Evolutionary conservation across 2,329 filamentous ascomycete species (phyloP).

Genomic region (Grosmannia huntii): DNA sequence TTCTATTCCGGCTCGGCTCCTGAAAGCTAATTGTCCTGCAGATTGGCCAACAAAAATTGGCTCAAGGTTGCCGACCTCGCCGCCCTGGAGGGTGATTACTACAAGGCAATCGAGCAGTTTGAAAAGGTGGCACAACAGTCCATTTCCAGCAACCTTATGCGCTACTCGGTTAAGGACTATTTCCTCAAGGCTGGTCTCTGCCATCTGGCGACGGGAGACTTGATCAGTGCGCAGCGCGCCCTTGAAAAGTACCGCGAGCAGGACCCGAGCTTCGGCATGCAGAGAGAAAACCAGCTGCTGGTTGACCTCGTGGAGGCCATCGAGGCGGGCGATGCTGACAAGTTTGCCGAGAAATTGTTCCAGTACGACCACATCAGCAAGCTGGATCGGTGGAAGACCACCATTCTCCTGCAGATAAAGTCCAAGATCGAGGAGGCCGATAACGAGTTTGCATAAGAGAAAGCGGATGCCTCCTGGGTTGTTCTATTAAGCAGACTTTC

Average conservation of each 20-base stretch:
- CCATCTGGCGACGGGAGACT: conserved; percentile 61
- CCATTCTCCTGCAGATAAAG: conserved; percentile 71
- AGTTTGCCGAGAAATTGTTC: conserved; percentile 75
- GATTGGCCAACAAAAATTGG: conserved; percentile 84
- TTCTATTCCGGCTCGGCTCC: background rate
- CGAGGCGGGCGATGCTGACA: conserved; percentile 66
- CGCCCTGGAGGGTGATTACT: conserved; percentile 72
- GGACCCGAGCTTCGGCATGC: conserved; percentile 63
- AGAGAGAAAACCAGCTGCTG: conserved; percentile 72
- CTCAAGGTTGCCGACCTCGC: conserved; percentile 84
- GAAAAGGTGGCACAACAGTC: conserved; percentile 70
- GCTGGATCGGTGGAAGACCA: conserved; percentile 95
- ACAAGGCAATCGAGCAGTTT: conserved; percentile 68
- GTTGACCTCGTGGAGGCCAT: conserved; percentile 63
- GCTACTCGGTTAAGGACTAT: conserved; percentile 90
- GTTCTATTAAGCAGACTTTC: background rate
- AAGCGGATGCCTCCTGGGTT: background rate
- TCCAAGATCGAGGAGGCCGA: conserved; percentile 54
- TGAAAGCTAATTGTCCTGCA: conserved; percentile 20
- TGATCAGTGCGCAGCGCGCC: conserved; percentile 66
- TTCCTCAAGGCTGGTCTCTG: conserved; percentile 90
- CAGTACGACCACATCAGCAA: conserved; percentile 87
- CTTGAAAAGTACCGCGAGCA: conserved; percentile 71
- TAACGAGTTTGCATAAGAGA: conserved; percentile 22
- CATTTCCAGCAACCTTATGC: conserved; percentile 84